These are phyloP conservation scores for Leucocoprinus sp. DNA, from an alignment of 768 basidiomycete species.

Conservation along the genomic window DNA sequence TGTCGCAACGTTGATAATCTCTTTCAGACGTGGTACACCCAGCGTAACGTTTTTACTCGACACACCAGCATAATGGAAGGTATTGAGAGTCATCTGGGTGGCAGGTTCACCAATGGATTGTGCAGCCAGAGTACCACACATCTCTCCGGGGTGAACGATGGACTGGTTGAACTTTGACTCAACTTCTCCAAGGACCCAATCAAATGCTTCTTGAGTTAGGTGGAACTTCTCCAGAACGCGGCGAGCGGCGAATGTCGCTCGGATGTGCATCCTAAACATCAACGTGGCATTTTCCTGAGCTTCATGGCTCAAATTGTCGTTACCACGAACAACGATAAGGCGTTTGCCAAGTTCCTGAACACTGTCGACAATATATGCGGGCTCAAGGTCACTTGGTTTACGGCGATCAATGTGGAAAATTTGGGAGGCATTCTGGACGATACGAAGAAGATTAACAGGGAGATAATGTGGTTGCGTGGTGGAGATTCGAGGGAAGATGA, in stretches of 20 bases:
- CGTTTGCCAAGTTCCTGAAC: conserved; percentile 69
- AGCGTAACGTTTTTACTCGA: conserved; percentile 99
- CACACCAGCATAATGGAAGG: conserved; percentile 99
- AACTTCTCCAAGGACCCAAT: conserved; percentile 95
- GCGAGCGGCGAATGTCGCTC: conserved; percentile 80
- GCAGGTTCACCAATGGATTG: conserved; percentile 99
- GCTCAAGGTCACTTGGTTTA: conserved; percentile 88
- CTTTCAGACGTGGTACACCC: conserved; percentile 97
- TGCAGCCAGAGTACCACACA: conserved; percentile 97
- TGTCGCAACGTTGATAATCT: conserved; percentile 97
- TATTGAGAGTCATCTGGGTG: conserved; percentile 99
- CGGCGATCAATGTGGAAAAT: conserved; percentile 96
- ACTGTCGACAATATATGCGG: conserved; percentile 75
- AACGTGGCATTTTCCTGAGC: conserved; percentile 86
- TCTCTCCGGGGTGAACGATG: conserved; percentile 89
- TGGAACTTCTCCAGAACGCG: conserved; percentile 85
- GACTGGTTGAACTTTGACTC: conserved; percentile 95
- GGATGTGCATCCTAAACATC: conserved; percentile 89
- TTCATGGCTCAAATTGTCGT: conserved; percentile 63
- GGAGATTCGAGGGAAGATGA: conserved; percentile 75
- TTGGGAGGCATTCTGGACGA: conserved; percentile 90
- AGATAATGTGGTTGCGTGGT: conserved; percentile 73
- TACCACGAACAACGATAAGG: conserved; percentile 82
- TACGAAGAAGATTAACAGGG: conserved; percentile 92
- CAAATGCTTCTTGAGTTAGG: conserved; percentile 87